Evolutionary conservation across 257 asterid genomes (phyloP).

Genomic region (Rhazya stricta): DNA sequence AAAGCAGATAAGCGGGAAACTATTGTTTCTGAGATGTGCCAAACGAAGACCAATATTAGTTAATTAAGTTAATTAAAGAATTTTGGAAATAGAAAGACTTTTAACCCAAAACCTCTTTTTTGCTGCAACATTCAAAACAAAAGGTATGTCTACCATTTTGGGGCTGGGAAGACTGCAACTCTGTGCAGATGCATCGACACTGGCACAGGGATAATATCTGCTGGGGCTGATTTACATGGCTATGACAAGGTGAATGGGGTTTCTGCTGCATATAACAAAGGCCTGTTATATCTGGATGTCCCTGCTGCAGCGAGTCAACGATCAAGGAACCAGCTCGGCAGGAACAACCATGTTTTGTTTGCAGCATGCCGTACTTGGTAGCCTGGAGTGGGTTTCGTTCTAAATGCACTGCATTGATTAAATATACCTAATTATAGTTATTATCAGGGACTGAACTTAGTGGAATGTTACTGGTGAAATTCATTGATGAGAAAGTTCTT

Average conservation of each 20-base stretch:
- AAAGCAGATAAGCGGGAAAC: background rate
- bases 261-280: background rate
- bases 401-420: background rate
- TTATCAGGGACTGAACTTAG: background rate
- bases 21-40: background rate
- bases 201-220: conserved; percentile 2
- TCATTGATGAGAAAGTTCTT: background rate
- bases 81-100: too few relatives aligned
- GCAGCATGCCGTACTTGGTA: background rate
- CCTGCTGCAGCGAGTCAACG: conserved; percentile 15
- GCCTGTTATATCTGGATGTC: background rate
- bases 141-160: background rate
- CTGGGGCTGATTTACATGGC: conserved; percentile 6
- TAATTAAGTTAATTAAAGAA: too few relatives aligned
- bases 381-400: conserved; percentile 1
- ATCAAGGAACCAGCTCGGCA: conserved; percentile 11
- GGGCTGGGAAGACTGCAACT: conserved; percentile 15
- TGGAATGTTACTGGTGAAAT: background rate
- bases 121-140: background rate
- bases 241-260: conserved; percentile 1
- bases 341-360: conserved; percentile 4
- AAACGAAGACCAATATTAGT: too few relatives aligned
- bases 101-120: background rate
- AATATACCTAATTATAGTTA: background rate
- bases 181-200: conserved; percentile 1